phyloP scores from a whole-genome alignment of 176 grass and related monocot species.

The Phoenix dactylifera region DNA sequence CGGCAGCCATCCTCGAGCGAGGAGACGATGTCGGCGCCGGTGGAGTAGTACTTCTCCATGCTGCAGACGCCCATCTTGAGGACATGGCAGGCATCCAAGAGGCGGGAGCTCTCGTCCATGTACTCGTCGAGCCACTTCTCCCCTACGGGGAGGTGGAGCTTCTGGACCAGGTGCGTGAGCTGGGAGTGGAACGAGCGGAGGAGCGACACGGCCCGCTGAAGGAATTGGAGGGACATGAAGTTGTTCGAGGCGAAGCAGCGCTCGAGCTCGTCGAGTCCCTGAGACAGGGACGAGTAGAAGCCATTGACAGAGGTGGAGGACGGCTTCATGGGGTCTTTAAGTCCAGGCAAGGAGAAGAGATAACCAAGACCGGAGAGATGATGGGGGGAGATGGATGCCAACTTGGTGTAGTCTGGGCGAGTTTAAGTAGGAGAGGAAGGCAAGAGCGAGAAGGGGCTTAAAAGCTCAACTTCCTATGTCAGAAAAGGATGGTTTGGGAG shows the following conservation, averaged over 20 bases:
- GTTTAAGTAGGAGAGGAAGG: too few relatives aligned
- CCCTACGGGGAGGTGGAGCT: slow-evolving; percentile 68
- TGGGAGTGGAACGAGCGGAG: slow-evolving; percentile 56
- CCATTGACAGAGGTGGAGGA: slow-evolving; percentile 48
- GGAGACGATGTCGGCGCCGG: slow-evolving; percentile 37
- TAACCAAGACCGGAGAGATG: too few relatives aligned
- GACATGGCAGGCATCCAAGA: slow-evolving; percentile 66
- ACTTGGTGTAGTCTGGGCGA: too few relatives aligned
- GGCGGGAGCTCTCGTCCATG: slow-evolving; percentile 88
- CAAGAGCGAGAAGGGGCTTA: too few relatives aligned
- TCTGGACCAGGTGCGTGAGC: slow-evolving; percentile 47
- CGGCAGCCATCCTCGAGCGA: slow-evolving; percentile 27
- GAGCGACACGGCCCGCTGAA: slow-evolving; percentile 47
- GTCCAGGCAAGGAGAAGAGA: too few relatives aligned
- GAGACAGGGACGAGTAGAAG: slow-evolving; percentile 68
- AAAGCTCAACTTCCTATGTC: too few relatives aligned
- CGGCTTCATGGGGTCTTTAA: slow-evolving; percentile 39
- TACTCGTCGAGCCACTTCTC: slow-evolving; percentile 86
- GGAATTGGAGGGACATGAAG: slow-evolving; percentile 59
- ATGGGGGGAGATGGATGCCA: too few relatives aligned
- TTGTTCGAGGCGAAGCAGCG: slow-evolving; percentile 14
- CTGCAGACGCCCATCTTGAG: slow-evolving; percentile 51
- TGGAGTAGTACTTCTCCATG: slow-evolving; percentile 57
- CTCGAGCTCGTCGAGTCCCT: slow-evolving; percentile 66
- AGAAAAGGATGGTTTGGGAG: too few relatives aligned